Evolutionary conservation across 2,329 filamentous ascomycete species (phyloP).

Genomic region (Chrysosporium keratinophilum): DNA sequence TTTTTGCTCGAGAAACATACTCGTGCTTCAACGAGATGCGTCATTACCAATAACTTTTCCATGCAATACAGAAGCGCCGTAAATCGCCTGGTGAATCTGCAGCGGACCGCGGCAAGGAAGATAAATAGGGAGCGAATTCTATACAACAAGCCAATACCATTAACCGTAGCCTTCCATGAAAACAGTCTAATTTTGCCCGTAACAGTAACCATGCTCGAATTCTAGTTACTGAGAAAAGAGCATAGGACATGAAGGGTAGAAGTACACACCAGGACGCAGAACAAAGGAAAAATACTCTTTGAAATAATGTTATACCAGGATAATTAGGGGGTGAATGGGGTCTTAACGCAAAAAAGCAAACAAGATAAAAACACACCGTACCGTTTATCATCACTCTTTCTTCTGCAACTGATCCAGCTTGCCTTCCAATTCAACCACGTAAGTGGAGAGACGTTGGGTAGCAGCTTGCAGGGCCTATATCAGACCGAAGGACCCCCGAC

Average conservation of each 20-base stretch:
- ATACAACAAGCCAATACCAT: background rate
- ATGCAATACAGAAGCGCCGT: no score
- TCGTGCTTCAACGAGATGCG: no score
- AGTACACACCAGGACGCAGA: background rate
- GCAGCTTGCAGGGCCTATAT: constrained; percentile 71
- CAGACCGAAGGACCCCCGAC: background rate
- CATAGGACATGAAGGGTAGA: background rate
- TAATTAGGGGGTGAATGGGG: background rate
- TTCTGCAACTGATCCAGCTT: constrained; percentile 60
- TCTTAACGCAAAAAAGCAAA: constrained; percentile 9
- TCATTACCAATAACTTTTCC: no score
- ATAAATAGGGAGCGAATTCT: background rate
- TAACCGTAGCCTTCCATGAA: background rate
- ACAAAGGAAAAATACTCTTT: background rate
- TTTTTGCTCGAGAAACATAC: no score
- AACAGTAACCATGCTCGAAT: background rate
- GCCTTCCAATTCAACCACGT: constrained; percentile 71
- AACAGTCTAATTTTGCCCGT: background rate
- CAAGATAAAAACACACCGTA: constrained; percentile 9
- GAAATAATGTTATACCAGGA: background rate
- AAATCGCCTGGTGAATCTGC: no score
- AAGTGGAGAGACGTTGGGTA: constrained; percentile 74
- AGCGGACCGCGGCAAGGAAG: background rate
- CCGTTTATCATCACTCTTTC: constrained; percentile 46
- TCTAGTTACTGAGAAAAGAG: background rate